Percentiles rank a stretch among this genome's conserved stretches.
These are phyloP conservation scores for Fusarium duplospermum DNA, from an alignment of 2,329 filamentous ascomycete genomes.

Conservation along the genomic window DNA sequence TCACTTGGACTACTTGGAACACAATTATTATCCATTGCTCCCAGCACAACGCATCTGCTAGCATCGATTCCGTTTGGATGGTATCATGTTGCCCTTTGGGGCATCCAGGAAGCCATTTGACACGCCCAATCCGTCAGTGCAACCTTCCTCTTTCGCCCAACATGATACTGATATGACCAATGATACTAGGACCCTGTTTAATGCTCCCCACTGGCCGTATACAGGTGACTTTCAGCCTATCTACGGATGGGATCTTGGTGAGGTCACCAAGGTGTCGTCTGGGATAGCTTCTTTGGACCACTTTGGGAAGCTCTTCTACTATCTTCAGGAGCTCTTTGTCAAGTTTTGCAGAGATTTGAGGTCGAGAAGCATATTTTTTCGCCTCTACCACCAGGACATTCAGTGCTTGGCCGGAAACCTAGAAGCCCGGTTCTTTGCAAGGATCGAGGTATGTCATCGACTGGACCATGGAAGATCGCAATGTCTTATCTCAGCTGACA, in stretches of 20 bases:
- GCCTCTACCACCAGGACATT: neutral
- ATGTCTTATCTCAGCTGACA: neutral
- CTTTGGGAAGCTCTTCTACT: constrained; percentile 17
- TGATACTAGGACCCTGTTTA: neutral
- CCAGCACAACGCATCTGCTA: neutral
- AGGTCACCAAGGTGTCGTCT: neutral
- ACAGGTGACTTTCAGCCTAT: neutral
- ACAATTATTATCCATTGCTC: neutral
- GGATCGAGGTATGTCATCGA: constrained; percentile 12
- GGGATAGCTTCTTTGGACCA: constrained; percentile 12
- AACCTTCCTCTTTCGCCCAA: neutral
- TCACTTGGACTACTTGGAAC: neutral
- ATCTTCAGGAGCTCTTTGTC: neutral
- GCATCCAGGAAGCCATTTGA: neutral
- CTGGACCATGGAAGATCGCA: neutral
- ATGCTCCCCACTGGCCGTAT: constrained; percentile 3
- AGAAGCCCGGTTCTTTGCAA: neutral
- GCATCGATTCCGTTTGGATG: constrained; percentile 2
- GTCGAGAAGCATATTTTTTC: neutral
- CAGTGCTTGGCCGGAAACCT: neutral
- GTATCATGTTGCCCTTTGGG: constrained; percentile 21
- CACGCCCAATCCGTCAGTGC: constrained; percentile 15
- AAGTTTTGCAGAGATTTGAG: neutral
- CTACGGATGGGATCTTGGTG: neutral
- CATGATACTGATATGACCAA: neutral